Base-by-base conservation (phyloP, 78 protist species). In the Dictyostelium purpureum region DNA sequence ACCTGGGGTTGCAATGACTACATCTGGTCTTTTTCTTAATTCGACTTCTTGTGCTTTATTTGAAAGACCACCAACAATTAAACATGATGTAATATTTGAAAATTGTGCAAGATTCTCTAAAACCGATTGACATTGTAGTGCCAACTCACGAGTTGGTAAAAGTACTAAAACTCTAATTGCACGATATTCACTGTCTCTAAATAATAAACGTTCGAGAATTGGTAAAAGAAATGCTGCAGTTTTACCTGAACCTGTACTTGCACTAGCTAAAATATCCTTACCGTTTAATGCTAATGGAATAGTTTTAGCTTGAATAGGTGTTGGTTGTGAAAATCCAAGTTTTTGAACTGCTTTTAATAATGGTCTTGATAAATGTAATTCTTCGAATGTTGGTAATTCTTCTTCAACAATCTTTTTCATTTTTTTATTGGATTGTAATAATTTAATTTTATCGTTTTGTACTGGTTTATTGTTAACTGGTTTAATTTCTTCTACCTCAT, bases 1-100 rank as follows among this genome's bases (percentile, higher is more conserved):
- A 31, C 98, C 99, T 16, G 98, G 99, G 10, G 99, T 98, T 9
- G 98, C 98, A 40, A 98, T 93, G 28, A 98, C 94, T 49, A 98
- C 77, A 54, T 97, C 98, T 28, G 98, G 97, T 19, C 42, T 38
- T 40, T 79, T 77, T n/a, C 77, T 16, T n/a, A 97, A 33, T 26
- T 56, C 97, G 18, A 71, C 73, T 61, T 70, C 90, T 73, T 97
- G 98, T 33, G 83, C 80, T 12, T 82, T 56, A 66, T 70, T 74
- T 16, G 80, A 42, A 19, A 95, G 90, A 56, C 99, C 99, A 38
- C 98, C 98, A 7, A 96, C 97, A 28, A 95, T 85, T n/a, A 94
- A 28, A 89, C 95, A 92, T 37, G 78, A 42, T 21, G 91, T 77
- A 40, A 97, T 69, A 21, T 93, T 95, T 18, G 96, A 59, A 93